Evolutionary conservation across 345 rosid genomes (phyloP).

Genomic region (Moricandia moricandioides): DNA sequence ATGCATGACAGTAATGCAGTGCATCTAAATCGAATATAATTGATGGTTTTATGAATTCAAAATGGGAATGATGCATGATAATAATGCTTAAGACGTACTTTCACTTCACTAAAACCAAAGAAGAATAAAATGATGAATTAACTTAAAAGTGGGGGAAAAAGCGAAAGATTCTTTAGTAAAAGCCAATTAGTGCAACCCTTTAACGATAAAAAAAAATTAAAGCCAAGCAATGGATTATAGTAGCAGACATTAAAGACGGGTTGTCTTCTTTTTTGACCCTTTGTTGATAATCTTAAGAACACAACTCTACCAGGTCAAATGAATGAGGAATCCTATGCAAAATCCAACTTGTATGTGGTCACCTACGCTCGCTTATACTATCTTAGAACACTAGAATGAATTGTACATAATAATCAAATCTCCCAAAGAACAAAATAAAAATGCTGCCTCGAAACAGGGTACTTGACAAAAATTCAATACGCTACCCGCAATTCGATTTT

Average conservation of each 20-base stretch:
- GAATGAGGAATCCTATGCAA: conserved; percentile 27
- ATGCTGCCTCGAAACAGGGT: no score
- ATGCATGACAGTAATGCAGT: not conserved
- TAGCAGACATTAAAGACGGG: conserved; percentile 66
- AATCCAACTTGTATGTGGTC: not conserved
- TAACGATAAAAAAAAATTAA: conserved; percentile 23
- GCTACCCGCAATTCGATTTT: no score
- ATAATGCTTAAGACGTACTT: conserved; percentile 41
- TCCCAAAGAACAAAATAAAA: no score
- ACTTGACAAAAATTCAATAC: no score
- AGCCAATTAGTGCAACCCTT: conserved; percentile 46
- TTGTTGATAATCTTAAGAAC: conserved; percentile 36
- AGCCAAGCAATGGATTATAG: conserved; percentile 48
- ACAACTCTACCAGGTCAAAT: conserved; percentile 16
- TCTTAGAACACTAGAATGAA: not conserved
- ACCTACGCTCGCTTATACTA: not conserved
- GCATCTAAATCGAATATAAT: conserved; percentile 18
- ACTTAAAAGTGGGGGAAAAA: conserved; percentile 47
- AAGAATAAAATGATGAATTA: conserved; percentile 51
- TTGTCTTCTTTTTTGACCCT: conserved; percentile 63
- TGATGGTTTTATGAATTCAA: conserved; percentile 17
- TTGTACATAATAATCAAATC: not conserved
- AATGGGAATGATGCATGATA: conserved; percentile 23
- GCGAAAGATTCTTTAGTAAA: conserved; percentile 72
- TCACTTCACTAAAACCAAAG: conserved; percentile 64